phyloP scores from a whole-genome alignment of 345 rosid genomes.

The Syzygium aromaticum region DNA sequence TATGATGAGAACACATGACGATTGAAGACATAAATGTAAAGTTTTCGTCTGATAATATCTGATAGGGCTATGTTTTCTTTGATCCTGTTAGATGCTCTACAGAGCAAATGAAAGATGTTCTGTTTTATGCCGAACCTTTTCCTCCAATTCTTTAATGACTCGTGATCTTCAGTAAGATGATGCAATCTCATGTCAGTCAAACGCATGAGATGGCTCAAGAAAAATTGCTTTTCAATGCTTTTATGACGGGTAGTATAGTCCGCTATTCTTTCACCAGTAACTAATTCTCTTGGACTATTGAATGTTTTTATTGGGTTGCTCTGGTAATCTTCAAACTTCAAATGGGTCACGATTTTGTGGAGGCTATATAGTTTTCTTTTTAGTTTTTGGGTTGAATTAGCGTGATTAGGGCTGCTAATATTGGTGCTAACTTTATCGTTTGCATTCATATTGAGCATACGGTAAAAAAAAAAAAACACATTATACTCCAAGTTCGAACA shows the following conservation, averaged over 20 bases:
- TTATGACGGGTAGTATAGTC: not conserved
- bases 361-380: not conserved
- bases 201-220: not conserved
- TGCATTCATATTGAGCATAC: not conserved
- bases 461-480: not conserved
- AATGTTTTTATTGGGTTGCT: not conserved
- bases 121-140: not conserved
- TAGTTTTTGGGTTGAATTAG: not conserved
- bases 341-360: not conserved
- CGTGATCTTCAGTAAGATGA: not conserved
- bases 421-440: not conserved
- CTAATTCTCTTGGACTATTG: not conserved
- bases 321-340: not conserved
- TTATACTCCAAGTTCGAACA: not conserved
- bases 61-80: not conserved
- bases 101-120: not conserved
- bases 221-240: not conserved
- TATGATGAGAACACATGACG: not conserved
- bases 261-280: not conserved
- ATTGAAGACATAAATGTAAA: not conserved
- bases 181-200: not conserved
- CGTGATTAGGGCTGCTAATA: not conserved
- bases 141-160: not conserved
- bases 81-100: not conserved
- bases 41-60: not conserved